Evolutionary conservation across 2,329 filamentous ascomycete genomes (phyloP).

Genomic region (Ophiosphaerella narmari): DNA sequence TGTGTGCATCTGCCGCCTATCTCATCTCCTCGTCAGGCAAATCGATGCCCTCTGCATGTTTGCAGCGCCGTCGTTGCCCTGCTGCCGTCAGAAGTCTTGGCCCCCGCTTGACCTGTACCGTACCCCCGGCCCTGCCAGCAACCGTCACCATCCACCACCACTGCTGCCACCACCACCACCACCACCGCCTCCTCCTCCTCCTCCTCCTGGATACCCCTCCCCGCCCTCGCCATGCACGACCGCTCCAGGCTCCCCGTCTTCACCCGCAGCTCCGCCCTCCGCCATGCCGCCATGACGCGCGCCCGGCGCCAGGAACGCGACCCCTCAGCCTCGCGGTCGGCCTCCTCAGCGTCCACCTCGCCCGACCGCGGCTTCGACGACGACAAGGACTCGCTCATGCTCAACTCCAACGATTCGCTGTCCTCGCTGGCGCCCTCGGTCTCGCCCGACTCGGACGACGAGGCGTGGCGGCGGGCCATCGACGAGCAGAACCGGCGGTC

Average conservation of each 20-base stretch:
- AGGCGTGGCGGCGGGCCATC: slow-evolving; percentile 59
- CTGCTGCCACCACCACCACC: too few relatives aligned
- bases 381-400: slow-evolving; percentile 91
- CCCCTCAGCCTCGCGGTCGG: slow-evolving; percentile 44
- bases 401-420: slow-evolving; percentile 83
- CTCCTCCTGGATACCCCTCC: background rate
- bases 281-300: slow-evolving; percentile 33
- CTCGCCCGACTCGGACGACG: slow-evolving; percentile 76
- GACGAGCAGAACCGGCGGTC: slow-evolving; percentile 70
- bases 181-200: too few relatives aligned
- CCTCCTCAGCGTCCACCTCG: slow-evolving; percentile 72
- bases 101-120: too few relatives aligned
- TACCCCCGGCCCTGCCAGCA: too few relatives aligned
- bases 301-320: slow-evolving; percentile 39
- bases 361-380: slow-evolving; percentile 79
- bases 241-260: slow-evolving; percentile 5
- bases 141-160: too few relatives aligned
- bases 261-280: slow-evolving; percentile 5
- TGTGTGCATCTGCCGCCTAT: too few relatives aligned
- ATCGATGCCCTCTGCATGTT: too few relatives aligned
- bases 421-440: slow-evolving; percentile 85
- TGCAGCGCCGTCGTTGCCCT: too few relatives aligned
- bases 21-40: too few relatives aligned
- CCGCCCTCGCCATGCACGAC: slow-evolving; percentile 11
- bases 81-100: too few relatives aligned